phyloP scores from a whole-genome alignment of 2,329 filamentous ascomycete genomes.

The Fusarium brevicatenulatum region DNA sequence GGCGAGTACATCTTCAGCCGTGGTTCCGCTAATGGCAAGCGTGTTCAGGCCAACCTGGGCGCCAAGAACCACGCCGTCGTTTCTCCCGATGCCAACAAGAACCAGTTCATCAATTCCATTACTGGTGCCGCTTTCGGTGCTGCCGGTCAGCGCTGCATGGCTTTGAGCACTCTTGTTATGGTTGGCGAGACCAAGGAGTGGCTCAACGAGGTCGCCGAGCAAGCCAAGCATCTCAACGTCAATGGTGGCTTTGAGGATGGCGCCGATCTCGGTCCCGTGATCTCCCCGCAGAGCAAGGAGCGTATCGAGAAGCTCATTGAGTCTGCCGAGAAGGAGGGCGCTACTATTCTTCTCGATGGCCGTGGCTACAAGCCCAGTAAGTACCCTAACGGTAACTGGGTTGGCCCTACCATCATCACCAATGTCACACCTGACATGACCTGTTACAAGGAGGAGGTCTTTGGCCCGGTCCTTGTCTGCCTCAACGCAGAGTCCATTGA shows the following conservation, averaged over 20 bases:
- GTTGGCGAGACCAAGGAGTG: slow-evolving; percentile 87
- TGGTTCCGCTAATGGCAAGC: slow-evolving; percentile 85
- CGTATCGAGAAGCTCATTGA: slow-evolving; percentile 81
- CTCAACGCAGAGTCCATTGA: slow-evolving; percentile 81
- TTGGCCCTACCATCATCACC: slow-evolving; percentile 84
- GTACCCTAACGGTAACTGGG: slow-evolving; percentile 87
- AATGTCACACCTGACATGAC: slow-evolving; percentile 83
- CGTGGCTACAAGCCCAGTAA: slow-evolving; percentile 78
- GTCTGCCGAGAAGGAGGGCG: slow-evolving; percentile 82
- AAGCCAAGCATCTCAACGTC: slow-evolving; percentile 76
- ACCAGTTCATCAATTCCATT: slow-evolving; percentile 86
- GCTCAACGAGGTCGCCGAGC: slow-evolving; percentile 80
- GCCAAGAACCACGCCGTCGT: slow-evolving; percentile 91
- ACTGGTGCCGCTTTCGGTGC: slow-evolving; percentile 86
- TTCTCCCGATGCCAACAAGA: slow-evolving; percentile 88
- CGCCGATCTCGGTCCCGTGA: slow-evolving; percentile 84
- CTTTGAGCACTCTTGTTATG: slow-evolving; percentile 83
- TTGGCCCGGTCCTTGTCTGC: slow-evolving; percentile 85
- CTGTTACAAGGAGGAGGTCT: slow-evolving; percentile 88
- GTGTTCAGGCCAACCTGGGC: slow-evolving; percentile 86
- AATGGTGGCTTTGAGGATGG: slow-evolving; percentile 85
- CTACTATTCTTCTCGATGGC: slow-evolving; percentile 84
- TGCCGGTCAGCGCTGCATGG: slow-evolving; percentile 88
- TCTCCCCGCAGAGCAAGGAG: slow-evolving; percentile 80
- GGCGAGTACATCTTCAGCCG: slow-evolving; percentile 87